A percentile compares a stretch with the other conserved stretches of the same genome.
These are phyloP conservation scores for Didymella pomorum DNA, from an alignment of 2,329 filamentous ascomycete genomes.

Conservation along the genomic window DNA sequence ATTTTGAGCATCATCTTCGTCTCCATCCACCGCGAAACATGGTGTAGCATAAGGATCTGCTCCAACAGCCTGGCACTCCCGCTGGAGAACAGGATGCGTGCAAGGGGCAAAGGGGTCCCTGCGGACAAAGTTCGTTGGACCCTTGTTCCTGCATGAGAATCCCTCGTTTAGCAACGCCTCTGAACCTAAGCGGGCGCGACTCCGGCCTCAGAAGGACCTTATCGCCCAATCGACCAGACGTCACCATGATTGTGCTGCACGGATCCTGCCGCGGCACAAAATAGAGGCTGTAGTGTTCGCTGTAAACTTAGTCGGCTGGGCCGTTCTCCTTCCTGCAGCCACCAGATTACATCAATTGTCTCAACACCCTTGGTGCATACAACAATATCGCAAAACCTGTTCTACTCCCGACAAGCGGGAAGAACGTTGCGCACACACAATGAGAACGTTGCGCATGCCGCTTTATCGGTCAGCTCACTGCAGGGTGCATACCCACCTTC, in stretches of 20 bases:
- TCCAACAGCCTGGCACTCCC: slow-evolving; percentile 7
- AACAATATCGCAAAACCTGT: slow-evolving; percentile 8
- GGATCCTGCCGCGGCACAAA: slow-evolving; percentile 1
- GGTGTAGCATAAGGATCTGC: slow-evolving; percentile 3
- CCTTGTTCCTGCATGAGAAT: slow-evolving; percentile 19
- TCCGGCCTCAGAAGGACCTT: slow-evolving; percentile 11
- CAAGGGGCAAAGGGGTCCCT: background rate
- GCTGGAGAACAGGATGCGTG: background rate
- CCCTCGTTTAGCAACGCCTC: slow-evolving; percentile 3
- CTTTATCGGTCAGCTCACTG: background rate
- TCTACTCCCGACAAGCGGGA: background rate
- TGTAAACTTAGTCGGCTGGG: slow-evolving; percentile 8
- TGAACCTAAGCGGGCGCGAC: slow-evolving; percentile 2
- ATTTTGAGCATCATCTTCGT: background rate
- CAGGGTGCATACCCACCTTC: background rate
- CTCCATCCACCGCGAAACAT: background rate
- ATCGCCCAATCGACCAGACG: slow-evolving; percentile 16
- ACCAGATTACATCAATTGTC: slow-evolving; percentile 15
- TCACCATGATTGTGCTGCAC: slow-evolving; percentile 4
- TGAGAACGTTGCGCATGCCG: background rate
- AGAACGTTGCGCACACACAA: background rate
- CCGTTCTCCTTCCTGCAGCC: slow-evolving; percentile 10
- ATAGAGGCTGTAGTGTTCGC: slow-evolving; percentile 2
- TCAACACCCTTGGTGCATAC: slow-evolving; percentile 13
- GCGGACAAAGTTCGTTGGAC: slow-evolving; percentile 1